Percentiles rank a stretch among this genome's conserved stretches.
phyloP scores from a whole-genome alignment of 345 rosid genomes.

The Populus alba region DNA sequence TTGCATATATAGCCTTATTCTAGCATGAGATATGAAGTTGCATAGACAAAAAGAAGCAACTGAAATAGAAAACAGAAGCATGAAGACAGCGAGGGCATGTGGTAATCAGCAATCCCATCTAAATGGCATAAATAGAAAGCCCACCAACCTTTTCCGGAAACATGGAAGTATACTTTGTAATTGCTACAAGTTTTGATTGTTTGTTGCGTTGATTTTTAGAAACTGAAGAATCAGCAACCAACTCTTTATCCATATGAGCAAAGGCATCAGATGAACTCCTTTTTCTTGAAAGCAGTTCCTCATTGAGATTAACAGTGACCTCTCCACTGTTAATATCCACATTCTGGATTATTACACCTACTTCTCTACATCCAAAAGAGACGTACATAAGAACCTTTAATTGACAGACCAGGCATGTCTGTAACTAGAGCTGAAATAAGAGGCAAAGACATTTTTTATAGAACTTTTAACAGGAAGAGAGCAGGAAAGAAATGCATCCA shows the following conservation, averaged over 20 bases:
- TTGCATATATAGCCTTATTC: background rate
- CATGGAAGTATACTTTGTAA: constrained; percentile 55
- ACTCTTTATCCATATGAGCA: constrained; percentile 37
- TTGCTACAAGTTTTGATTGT: constrained; percentile 43
- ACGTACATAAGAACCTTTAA: constrained; percentile 13
- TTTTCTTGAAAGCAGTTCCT: constrained; percentile 59
- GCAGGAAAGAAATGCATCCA: too few relatives aligned
- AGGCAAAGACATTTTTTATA: background rate
- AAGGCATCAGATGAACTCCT: constrained; percentile 44
- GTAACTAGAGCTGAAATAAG: background rate
- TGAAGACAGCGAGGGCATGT: background rate
- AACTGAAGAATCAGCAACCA: constrained; percentile 32
- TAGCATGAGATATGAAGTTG: too few relatives aligned
- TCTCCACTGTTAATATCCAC: constrained; percentile 72
- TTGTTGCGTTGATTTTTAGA: constrained; percentile 45
- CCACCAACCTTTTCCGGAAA: constrained; percentile 86
- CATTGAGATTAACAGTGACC: constrained; percentile 63
- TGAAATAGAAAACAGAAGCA: background rate
- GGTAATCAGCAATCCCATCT: background rate
- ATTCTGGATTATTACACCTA: constrained; percentile 65
- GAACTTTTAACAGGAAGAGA: background rate
- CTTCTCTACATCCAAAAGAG: constrained; percentile 57
- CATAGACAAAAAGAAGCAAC: background rate
- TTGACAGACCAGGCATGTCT: constrained; percentile 11
- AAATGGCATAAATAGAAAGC: constrained; percentile 1